phyloP scores from a whole-genome alignment of 2,329 filamentous ascomycete genomes.

The Xylariaceae sp. region DNA sequence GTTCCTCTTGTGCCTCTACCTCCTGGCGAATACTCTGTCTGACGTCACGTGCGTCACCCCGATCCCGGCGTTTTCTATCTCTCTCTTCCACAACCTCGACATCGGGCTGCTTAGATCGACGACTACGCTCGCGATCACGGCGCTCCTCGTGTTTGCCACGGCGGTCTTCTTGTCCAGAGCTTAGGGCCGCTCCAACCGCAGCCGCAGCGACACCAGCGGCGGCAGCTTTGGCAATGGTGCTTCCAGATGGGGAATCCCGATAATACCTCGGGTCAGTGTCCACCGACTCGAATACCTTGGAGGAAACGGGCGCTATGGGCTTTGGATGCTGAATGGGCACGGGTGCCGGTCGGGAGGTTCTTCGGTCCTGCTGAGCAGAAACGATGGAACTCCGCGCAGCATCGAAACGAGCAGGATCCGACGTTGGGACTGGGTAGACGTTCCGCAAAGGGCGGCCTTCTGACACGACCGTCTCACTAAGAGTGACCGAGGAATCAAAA shows the following conservation, averaged over 20 bases:
- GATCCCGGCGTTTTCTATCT: slow-evolving; percentile 16
- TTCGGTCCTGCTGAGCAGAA: slow-evolving; percentile 32
- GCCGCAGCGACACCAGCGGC: slow-evolving; percentile 41
- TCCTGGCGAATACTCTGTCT: slow-evolving; percentile 16
- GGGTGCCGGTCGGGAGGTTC: slow-evolving; percentile 44
- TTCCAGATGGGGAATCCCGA: slow-evolving; percentile 29
- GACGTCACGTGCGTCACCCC: slow-evolving; percentile 22
- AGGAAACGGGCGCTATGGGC: slow-evolving; percentile 65
- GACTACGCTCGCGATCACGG: slow-evolving; percentile 27
- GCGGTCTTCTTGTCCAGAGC: slow-evolving; percentile 27
- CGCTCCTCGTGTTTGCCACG: slow-evolving; percentile 22
- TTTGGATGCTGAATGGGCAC: slow-evolving; percentile 79
- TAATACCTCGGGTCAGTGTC: slow-evolving; percentile 29
- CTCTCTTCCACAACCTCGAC: slow-evolving; percentile 13
- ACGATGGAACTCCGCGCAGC: slow-evolving; percentile 43
- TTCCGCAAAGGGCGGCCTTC: slow-evolving; percentile 45
- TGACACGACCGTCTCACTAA: slow-evolving; percentile 27
- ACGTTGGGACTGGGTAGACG: slow-evolving; percentile 59
- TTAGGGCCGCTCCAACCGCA: slow-evolving; percentile 39
- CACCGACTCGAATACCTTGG: slow-evolving; percentile 55
- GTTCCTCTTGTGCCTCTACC: slow-evolving; percentile 13
- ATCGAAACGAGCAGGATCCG: slow-evolving; percentile 57
- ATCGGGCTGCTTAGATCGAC: slow-evolving; percentile 16
- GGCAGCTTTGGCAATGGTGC: slow-evolving; percentile 35
- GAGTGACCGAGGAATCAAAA: slow-evolving; percentile 28